Conservation (phyloP, 116 monocot genomes). For the Iris pallida region DNA sequence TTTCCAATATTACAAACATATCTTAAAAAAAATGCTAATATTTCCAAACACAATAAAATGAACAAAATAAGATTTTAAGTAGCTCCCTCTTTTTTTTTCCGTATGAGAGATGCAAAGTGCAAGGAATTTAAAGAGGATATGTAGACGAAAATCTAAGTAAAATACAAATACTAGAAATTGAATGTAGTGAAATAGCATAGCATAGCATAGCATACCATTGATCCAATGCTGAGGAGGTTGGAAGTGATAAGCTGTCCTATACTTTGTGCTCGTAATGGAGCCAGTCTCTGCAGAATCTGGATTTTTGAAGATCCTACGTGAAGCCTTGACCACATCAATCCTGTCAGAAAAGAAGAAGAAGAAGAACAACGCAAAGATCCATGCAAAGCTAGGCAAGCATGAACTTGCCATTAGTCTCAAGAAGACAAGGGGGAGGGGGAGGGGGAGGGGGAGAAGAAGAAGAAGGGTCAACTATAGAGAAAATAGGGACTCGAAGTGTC, state of each 20-base stretch:
- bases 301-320: background rate
- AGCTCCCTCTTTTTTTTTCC: too few relatives aligned
- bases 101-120: too few relatives aligned
- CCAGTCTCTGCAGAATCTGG: slow-evolving; percentile 1
- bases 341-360: background rate
- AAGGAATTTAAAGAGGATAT: too few relatives aligned
- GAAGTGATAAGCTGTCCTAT: slow-evolving; percentile 48
- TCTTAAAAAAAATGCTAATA: background rate
- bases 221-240: slow-evolving; percentile 54
- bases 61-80: background rate
- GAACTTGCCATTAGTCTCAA: background rate
- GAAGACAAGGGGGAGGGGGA: background rate
- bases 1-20: too few relatives aligned
- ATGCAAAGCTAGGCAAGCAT: background rate
- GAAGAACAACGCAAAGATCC: slow-evolving; percentile 1
- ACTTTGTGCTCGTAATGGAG: slow-evolving; percentile 10
- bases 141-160: background rate
- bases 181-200: too few relatives aligned
- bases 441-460: background rate
- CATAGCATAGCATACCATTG: slow-evolving; percentile 6
- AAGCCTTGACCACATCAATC: background rate
- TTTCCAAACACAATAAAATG: background rate
- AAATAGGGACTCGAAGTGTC: background rate
- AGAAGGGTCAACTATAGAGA: background rate
- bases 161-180: too few relatives aligned